These are phyloP conservation scores for Rhodosporidiobolus sp. DNA, from an alignment of 768 basidiomycete genomes.

Conservation along the genomic window DNA sequence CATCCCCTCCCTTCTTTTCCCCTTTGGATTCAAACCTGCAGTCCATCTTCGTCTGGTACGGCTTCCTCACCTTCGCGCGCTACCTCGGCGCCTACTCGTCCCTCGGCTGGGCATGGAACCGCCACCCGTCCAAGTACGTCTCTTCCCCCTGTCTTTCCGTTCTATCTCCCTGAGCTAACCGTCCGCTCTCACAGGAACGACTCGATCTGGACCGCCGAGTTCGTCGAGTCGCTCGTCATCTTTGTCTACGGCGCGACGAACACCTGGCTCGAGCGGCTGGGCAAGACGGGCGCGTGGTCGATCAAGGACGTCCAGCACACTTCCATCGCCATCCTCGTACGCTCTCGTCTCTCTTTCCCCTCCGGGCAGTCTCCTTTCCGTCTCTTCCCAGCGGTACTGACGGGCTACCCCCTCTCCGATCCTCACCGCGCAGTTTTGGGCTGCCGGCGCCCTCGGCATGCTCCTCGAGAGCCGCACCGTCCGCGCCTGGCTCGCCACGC, in stretches of 20 bases:
- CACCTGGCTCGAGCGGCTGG: conserved; percentile 96
- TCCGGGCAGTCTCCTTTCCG: background rate
- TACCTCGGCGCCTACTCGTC: conserved; percentile 84
- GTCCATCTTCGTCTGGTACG: conserved; percentile 88
- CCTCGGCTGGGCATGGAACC: conserved; percentile 94
- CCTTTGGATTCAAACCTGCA: background rate
- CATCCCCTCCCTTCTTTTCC: background rate
- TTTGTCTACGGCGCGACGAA: conserved; percentile 86
- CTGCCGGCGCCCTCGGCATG: conserved; percentile 84
- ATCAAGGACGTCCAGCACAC: conserved; percentile 93
- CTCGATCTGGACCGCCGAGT: conserved; percentile 47
- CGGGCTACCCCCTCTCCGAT: background rate
- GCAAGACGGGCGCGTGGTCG: conserved; percentile 70
- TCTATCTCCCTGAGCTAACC: too few species aligned
- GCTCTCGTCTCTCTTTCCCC: conserved; percentile 51
- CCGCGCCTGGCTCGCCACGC: conserved; percentile 68
- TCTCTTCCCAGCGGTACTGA: background rate
- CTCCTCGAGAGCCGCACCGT: conserved; percentile 75
- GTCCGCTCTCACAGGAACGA: too few species aligned
- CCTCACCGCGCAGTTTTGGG: conserved; percentile 92
- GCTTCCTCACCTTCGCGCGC: conserved; percentile 83
- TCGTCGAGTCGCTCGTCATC: conserved; percentile 55
- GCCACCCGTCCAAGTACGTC: conserved; percentile 54
- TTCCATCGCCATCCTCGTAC: conserved; percentile 62
- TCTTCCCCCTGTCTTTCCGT: too few species aligned